Evolutionary conservation across 208 protist species (phyloP).

Genomic region (Acanthamoeba triangularis): DNA sequence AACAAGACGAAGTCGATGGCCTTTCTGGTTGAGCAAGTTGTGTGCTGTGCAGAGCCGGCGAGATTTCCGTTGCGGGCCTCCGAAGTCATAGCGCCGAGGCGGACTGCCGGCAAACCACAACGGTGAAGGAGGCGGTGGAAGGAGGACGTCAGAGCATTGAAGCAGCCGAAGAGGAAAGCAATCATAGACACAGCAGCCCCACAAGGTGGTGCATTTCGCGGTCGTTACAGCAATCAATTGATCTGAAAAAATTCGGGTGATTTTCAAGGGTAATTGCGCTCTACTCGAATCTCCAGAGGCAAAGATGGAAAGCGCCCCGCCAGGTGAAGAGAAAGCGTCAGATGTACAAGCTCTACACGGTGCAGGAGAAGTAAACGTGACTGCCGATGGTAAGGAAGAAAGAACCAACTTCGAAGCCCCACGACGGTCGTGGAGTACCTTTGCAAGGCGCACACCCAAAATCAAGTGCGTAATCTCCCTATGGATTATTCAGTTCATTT

Average conservation of each 20-base stretch:
- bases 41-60: too few species aligned
- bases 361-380: background rate
- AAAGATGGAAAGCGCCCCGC: background rate
- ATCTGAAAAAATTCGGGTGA: too few species aligned
- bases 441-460: background rate
- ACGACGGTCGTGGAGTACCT: constrained; percentile 10
- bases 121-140: too few species aligned
- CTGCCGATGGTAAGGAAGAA: background rate
- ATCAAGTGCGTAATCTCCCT: background rate
- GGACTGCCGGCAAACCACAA: too few species aligned
- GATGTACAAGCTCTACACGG: background rate
- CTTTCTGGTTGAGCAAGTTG: too few species aligned
- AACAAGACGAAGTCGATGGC: too few species aligned
- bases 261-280: too few species aligned
- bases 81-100: background rate
- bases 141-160: too few species aligned
- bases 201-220: too few species aligned
- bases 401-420: background rate
- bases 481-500: background rate
- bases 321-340: background rate
- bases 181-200: too few species aligned
- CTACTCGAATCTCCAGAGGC: background rate
- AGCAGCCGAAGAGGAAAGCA: too few species aligned
- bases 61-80: background rate
- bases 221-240: too few species aligned